Conservation (phyloP, 2,329 filamentous ascomycete species). For the Fusarium liriodendri region DNA sequence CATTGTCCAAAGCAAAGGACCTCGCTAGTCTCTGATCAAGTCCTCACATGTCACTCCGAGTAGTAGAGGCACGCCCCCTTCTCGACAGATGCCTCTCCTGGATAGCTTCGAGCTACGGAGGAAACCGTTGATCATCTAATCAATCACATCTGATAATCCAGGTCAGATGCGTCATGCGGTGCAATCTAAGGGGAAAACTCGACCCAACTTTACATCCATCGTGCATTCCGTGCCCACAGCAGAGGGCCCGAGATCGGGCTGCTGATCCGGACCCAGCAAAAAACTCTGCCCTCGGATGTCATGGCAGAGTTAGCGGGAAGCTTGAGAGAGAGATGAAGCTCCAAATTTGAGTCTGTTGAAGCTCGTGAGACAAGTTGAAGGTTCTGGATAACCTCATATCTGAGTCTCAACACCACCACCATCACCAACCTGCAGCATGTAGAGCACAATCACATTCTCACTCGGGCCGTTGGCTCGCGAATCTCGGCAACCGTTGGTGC, state of each 20-base stretch:
- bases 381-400: background rate
- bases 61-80: slow-evolving; percentile 14
- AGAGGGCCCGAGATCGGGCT: slow-evolving; percentile 27
- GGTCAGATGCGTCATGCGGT: slow-evolving; percentile 7
- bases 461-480: background rate
- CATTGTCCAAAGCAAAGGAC: background rate
- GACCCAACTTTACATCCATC: slow-evolving; percentile 7
- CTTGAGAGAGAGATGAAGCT: background rate
- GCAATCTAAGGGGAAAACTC: background rate
- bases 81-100: slow-evolving; percentile 1
- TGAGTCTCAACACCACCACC: background rate
- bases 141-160: slow-evolving; percentile 41
- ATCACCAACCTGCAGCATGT: background rate
- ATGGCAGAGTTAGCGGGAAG: background rate
- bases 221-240: slow-evolving; percentile 15
- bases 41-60: background rate
- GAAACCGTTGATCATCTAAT: slow-evolving; percentile 38
- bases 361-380: background rate
- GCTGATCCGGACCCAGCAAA: slow-evolving; percentile 1
- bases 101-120: slow-evolving; percentile 31
- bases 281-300: slow-evolving; percentile 8
- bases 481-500: background rate
- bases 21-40: background rate
- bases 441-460: background rate
- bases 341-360: background rate